Evolutionary conservation across 179 eudicot genomes (phyloP).

Genomic region (Beta corolliflora): DNA sequence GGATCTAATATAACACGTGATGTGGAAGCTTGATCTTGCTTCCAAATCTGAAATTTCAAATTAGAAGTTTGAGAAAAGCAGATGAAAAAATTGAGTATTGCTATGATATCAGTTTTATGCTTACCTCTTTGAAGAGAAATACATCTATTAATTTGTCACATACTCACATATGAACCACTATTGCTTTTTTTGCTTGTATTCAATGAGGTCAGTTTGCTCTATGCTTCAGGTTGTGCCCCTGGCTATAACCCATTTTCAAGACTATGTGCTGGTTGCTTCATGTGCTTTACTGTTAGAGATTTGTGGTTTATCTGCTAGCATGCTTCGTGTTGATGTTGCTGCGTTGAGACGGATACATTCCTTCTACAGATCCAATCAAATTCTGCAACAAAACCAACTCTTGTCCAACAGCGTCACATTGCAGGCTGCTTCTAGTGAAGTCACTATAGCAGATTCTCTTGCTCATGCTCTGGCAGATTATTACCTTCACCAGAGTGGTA

Average conservation of each 20-base stretch:
- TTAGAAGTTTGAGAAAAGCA: not conserved
- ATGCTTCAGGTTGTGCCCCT: slow-evolving; percentile 79
- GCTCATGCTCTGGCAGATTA: slow-evolving; percentile 88
- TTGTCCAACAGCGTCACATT: slow-evolving; percentile 54
- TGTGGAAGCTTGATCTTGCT: not conserved
- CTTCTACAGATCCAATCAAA: slow-evolving; percentile 64
- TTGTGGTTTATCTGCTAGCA: slow-evolving; percentile 82
- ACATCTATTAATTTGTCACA: not conserved
- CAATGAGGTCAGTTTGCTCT: slow-evolving; percentile 1
- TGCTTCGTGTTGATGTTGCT: slow-evolving; percentile 77
- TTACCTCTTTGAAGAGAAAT: not conserved
- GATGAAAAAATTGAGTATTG: not conserved
- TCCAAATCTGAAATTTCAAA: not conserved
- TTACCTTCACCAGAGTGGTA: slow-evolving; percentile 59
- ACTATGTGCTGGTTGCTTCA: slow-evolving; percentile 82
- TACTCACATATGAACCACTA: not conserved
- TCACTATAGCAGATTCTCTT: slow-evolving; percentile 73
- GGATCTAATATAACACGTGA: not conserved
- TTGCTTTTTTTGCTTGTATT: slow-evolving; percentile 7
- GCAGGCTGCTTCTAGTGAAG: slow-evolving; percentile 53
- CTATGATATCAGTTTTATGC: not conserved
- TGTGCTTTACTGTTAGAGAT: slow-evolving; percentile 92
- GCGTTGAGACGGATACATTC: slow-evolving; percentile 78
- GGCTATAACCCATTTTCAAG: slow-evolving; percentile 81
- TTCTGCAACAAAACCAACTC: slow-evolving; percentile 50